Evolutionary conservation across 441 rosid genomes (phyloP).

Genomic region (Macaranga tanarius): DNA sequence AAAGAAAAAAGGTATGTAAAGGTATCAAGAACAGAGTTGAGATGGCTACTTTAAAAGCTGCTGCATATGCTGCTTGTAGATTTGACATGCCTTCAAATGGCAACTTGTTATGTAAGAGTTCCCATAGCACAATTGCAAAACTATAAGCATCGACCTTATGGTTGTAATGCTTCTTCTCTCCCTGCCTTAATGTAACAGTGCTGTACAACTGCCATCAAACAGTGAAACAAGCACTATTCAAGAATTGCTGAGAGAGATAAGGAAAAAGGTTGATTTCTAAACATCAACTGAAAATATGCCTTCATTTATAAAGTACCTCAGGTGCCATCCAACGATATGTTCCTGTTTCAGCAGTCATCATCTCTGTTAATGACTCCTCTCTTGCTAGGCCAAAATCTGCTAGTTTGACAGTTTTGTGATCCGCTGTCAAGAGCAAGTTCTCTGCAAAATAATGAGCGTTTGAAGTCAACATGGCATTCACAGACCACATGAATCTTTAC

Average conservation of each 20-base stretch:
- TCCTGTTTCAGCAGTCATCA: slow-evolving; percentile 99
- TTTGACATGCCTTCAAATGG: slow-evolving; percentile 99
- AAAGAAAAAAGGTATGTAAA: neutral
- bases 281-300: neutral
- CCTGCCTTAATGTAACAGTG: slow-evolving; percentile 88
- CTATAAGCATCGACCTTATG: slow-evolving; percentile 93
- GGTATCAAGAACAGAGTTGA: neutral
- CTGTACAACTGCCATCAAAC: slow-evolving; percentile 36
- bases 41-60: slow-evolving; percentile 76
- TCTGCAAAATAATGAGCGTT: slow-evolving; percentile 42
- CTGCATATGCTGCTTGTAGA: slow-evolving; percentile 98
- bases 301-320: slow-evolving; percentile 45
- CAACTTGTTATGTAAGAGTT: slow-evolving; percentile 83
- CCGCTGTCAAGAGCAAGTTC: slow-evolving; percentile 83
- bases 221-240: neutral
- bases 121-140: slow-evolving; percentile 94
- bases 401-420: slow-evolving; percentile 77
- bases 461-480: neutral
- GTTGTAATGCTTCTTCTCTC: slow-evolving; percentile 89
- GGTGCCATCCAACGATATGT: slow-evolving; percentile 99
- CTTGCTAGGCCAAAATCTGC: slow-evolving; percentile 98
- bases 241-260: neutral
- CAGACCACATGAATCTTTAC: neutral
- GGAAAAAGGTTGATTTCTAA: neutral
- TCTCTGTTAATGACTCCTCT: slow-evolving; percentile 93